A percentile compares a stretch with the other conserved stretches of the same genome.
phyloP scores from a whole-genome alignment of 2,329 filamentous ascomycete species.

The Nothophoma quercina region DNA sequence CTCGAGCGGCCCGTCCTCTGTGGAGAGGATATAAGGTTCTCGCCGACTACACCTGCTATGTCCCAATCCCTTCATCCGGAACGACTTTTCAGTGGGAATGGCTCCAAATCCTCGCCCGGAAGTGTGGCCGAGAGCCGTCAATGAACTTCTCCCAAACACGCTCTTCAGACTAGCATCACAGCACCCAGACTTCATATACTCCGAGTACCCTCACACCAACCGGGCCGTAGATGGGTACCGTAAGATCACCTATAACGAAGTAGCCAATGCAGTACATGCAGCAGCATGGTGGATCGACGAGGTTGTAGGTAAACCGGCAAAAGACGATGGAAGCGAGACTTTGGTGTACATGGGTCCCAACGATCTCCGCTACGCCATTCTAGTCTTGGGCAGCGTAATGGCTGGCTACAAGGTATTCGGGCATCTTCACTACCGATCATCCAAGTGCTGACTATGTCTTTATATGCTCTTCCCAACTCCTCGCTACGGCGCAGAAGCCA shows the following conservation, averaged over 20 bases:
- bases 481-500: neutral
- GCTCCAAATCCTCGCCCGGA: neutral
- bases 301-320: neutral
- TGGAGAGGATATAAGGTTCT: no score
- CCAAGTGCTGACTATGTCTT: neutral
- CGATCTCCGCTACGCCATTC: neutral
- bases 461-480: slow-evolving; percentile 1
- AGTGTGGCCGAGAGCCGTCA: neutral
- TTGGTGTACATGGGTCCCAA: neutral
- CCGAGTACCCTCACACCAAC: neutral
- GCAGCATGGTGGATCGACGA: neutral
- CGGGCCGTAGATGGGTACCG: neutral
- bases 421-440: neutral
- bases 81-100: no score
- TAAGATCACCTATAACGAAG: neutral
- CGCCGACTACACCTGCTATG: no score
- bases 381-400: neutral
- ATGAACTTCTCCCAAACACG: neutral
- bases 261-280: neutral
- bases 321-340: neutral
- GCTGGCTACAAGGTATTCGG: neutral
- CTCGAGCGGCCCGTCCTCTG: no score
- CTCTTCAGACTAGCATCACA: neutral
- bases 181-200: neutral
- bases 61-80: no score